phyloP scores from a whole-genome alignment of 805 yeast genomes.

The Metschnikowia corniflorae region DNA sequence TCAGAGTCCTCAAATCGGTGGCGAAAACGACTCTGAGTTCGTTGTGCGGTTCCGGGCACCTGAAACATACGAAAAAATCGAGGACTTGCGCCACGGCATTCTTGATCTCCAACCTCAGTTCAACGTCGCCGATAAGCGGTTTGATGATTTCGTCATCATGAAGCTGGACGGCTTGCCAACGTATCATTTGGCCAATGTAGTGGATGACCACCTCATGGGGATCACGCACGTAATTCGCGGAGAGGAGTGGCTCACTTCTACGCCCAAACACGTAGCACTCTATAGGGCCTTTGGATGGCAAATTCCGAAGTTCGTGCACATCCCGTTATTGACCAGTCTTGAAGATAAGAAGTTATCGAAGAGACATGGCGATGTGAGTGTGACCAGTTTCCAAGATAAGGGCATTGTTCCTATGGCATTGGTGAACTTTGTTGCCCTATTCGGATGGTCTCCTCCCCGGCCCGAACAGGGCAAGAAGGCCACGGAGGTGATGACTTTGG shows the following conservation, averaged over 20 bases:
- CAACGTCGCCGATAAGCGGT: slow-evolving; percentile 66
- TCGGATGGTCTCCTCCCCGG: slow-evolving; percentile 92
- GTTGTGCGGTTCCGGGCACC: slow-evolving; percentile 82
- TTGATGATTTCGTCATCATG: slow-evolving; percentile 83
- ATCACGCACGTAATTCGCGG: slow-evolving; percentile 95
- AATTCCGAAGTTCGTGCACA: slow-evolving; percentile 80
- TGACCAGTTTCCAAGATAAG: slow-evolving; percentile 49
- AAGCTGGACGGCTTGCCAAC: slow-evolving; percentile 97
- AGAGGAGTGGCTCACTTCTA: slow-evolving; percentile 96
- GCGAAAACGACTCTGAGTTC: slow-evolving; percentile 22
- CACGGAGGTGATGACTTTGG: slow-evolving; percentile 50
- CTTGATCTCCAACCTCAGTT: slow-evolving; percentile 77
- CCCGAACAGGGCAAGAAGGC: slow-evolving; percentile 42
- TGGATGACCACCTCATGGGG: slow-evolving; percentile 91
- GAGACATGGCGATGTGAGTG: slow-evolving; percentile 77
- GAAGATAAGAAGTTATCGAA: slow-evolving; percentile 79
- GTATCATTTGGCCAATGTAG: slow-evolving; percentile 92
- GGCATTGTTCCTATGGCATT: slow-evolving; percentile 87
- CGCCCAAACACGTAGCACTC: slow-evolving; percentile 88
- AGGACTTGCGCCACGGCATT: slow-evolving; percentile 75
- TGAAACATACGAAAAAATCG: slow-evolving; percentile 57
- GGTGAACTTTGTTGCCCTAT: slow-evolving; percentile 79
- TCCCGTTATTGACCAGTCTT: slow-evolving; percentile 77
- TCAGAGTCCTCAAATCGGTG: slow-evolving; percentile 35
- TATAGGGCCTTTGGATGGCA: slow-evolving; percentile 85